Percentiles rank a stretch among this genome's conserved stretches.
These are phyloP conservation scores for Pseudisothecium myosuroides DNA, from an alignment of 225 moss, liverwort and hornwort species.

Conservation along the genomic window DNA sequence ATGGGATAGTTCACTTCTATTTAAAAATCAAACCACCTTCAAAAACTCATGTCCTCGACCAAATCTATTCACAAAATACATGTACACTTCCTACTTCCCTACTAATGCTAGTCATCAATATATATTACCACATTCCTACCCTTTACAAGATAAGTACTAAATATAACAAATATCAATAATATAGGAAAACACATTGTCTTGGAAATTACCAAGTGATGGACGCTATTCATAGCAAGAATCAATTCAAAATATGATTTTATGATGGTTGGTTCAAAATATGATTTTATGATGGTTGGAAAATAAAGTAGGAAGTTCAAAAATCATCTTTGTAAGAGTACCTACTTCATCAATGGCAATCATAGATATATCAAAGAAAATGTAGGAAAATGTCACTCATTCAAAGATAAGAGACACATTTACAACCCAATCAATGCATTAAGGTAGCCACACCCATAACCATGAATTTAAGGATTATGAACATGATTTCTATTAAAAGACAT, in stretches of 20 bases:
- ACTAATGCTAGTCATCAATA: neutral
- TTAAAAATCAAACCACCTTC: neutral
- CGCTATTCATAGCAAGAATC: neutral
- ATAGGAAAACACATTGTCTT: neutral
- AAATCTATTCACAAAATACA: neutral
- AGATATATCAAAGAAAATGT: neutral
- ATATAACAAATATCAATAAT: neutral
- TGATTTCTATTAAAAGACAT: too few relatives aligned
- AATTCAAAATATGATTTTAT: neutral
- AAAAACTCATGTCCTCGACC: neutral
- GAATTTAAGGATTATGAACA: too few relatives aligned
- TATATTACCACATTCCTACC: neutral
- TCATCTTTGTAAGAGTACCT: neutral
- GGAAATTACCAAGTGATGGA: neutral
- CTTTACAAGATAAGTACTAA: neutral
- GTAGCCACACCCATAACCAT: too few relatives aligned
- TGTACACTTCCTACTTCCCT: too few relatives aligned
- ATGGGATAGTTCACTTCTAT: neutral
- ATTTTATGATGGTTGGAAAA: neutral
- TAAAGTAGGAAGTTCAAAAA: neutral
- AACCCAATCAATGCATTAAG: rapidly evolving
- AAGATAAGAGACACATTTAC: neutral
- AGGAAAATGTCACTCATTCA: neutral
- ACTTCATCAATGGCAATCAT: neutral
- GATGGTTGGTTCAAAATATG: neutral